Conservation (phyloP, 2,329 filamentous ascomycete genomes). For the Mycosphaerella sp. region DNA sequence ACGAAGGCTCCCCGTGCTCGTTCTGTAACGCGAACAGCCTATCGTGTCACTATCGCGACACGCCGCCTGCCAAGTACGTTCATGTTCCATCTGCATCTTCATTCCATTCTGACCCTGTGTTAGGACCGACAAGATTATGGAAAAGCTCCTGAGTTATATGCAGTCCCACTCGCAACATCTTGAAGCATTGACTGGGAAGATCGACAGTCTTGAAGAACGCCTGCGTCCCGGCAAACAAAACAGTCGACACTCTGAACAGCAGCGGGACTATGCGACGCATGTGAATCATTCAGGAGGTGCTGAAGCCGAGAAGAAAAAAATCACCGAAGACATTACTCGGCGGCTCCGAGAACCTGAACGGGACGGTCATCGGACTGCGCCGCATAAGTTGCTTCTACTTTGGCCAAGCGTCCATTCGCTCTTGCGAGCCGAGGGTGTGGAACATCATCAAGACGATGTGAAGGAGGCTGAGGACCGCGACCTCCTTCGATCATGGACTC, state of each 20-base stretch:
- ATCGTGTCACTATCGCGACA: constrained; percentile 81
- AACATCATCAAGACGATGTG: constrained; percentile 32
- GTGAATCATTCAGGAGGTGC: too few species aligned
- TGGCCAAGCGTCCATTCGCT: constrained; percentile 48
- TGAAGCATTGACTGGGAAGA: constrained; percentile 20
- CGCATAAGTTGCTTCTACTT: constrained; percentile 67
- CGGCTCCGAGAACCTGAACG: constrained; percentile 58
- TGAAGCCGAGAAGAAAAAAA: too few species aligned
- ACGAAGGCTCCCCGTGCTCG: constrained; percentile 77
- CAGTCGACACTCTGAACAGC: too few species aligned
- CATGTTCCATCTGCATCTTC: too few species aligned
- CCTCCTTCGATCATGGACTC: constrained; percentile 32
- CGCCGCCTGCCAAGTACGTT: constrained; percentile 77
- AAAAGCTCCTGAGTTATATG: constrained; percentile 43
- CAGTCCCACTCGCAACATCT: constrained; percentile 34
- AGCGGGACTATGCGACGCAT: too few species aligned
- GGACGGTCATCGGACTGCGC: constrained; percentile 79
- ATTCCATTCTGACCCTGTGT: too few species aligned
- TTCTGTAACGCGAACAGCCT: constrained; percentile 80
- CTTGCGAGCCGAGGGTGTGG: constrained; percentile 23
- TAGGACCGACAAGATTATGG: constrained; percentile 45
- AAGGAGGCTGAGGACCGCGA: constrained; percentile 35
- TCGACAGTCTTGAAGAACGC: background rate
- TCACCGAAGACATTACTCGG: too few species aligned
- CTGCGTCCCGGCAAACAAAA: too few species aligned